Evolutionary conservation across 2,329 filamentous ascomycete genomes (phyloP), one percentile per base, ranked within the genome.

Genomic region (Aspergillus calidoustus): DNA sequence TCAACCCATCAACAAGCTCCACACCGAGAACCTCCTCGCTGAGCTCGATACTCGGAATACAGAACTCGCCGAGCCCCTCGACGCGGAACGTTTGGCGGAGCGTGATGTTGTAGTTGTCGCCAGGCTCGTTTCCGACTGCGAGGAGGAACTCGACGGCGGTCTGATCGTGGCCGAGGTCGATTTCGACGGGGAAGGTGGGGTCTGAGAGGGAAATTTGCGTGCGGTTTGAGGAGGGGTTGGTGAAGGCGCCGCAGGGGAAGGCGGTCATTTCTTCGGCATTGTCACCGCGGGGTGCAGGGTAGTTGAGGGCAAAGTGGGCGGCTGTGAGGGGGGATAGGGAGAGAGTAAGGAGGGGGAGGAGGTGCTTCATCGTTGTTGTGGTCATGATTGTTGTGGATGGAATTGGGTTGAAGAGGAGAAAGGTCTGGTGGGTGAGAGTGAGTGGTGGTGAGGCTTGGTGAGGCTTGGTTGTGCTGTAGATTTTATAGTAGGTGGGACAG

Each of bases 71-170:
- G 19, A 84, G 76, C 71, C 90, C 75, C 78, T 87, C 71, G 75
- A 85, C 79, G 81, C 87, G 76, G 80, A 86, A 77, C 81, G 85
- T 77, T 3, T 85, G 86, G 2, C 87, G 84, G 30, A 92, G 81
- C 38, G 87, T 85, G 75, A 89, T 83, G 81, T 90, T 92, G 83
- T 89, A 93, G 75, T 86, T 87, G 69, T 81, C 82, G 50, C 80
- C 80, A 1, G 82, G 81, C 58, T 85, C 74, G 56, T 79, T 78
- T 43, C 84, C 84, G 17, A 87, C 71, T 30, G 81, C 82, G 54
- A 87, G 71, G 41, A 86, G 81, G 41, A 87, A 78, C 61, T 83
- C 80, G n/a, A 86, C 68, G 50, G 82, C 82, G 31, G 82, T 79
- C 64, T 81, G 79, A 13, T 80, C 76, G 69, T 87, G 84, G 61